These are phyloP conservation scores for Incumbomyces delicatus DNA, from an alignment of 2,329 filamentous ascomycete species.

Conservation along the genomic window DNA sequence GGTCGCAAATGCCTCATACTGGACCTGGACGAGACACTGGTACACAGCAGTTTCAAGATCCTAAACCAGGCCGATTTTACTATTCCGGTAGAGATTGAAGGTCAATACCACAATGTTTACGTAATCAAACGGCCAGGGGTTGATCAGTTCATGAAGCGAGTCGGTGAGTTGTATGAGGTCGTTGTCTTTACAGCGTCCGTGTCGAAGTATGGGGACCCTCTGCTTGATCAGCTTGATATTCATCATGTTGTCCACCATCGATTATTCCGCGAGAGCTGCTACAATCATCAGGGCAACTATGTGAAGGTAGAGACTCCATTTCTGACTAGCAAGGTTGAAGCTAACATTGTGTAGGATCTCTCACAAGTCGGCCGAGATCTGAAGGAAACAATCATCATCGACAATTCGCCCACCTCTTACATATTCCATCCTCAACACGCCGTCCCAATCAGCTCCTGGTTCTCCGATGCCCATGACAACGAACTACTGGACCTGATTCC, in stretches of 20 bases:
- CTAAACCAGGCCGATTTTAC: conserved; percentile 97
- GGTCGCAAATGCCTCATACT: conserved; percentile 90
- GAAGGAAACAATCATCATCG: conserved; percentile 97
- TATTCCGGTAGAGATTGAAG: conserved; percentile 97
- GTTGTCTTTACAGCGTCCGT: conserved; percentile 98
- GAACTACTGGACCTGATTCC: conserved; percentile 95
- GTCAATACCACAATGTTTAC: conserved; percentile 98
- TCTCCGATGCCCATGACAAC: conserved; percentile 98
- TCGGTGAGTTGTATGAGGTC: conserved; percentile 95
- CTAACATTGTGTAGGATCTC: conserved; percentile 51
- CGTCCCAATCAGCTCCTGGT: conserved; percentile 99
- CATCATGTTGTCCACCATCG: conserved; percentile 94
- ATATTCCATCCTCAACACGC: conserved; percentile 99
- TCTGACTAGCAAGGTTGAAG: neutral
- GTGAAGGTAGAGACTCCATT: conserved; percentile 57
- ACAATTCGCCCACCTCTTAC: conserved; percentile 98
- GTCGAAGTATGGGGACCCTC: conserved; percentile 96
- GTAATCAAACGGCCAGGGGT: conserved; percentile 99
- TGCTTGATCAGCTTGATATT: conserved; percentile 93
- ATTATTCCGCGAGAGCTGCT: conserved; percentile 95
- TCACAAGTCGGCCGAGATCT: conserved; percentile 94
- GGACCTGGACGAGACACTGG: conserved; percentile 90
- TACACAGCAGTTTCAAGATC: conserved; percentile 99
- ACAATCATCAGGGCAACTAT: conserved; percentile 98
- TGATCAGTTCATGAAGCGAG: conserved; percentile 96